Conservation (phyloP, 202 grass and related monocot species). For the Carex arenaria region DNA sequence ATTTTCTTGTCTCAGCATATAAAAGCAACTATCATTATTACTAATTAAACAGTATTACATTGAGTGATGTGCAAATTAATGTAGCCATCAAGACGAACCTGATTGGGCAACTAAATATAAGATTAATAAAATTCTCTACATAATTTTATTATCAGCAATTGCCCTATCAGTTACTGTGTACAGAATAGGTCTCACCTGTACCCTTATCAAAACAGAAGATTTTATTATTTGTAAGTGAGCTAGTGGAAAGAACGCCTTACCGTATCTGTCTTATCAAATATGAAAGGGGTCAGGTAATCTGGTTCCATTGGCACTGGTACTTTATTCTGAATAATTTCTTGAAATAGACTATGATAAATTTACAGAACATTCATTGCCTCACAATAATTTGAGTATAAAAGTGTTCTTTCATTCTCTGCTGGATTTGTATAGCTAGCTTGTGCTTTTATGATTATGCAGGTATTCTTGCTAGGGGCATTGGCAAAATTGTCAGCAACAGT, state of each 20-base stretch:
- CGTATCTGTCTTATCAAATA: background rate
- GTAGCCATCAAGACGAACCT: background rate
- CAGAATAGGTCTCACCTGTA: background rate
- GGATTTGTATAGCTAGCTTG: background rate
- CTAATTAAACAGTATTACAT: background rate
- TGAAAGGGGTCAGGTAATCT: background rate
- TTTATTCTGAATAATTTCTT: background rate
- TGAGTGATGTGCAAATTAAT: background rate
- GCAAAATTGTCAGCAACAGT: conserved; percentile 93
- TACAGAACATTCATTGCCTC: background rate
- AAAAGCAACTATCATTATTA: background rate
- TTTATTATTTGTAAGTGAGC: background rate
- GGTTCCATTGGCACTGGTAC: background rate
- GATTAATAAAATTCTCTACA: background rate
- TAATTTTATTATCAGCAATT: background rate
- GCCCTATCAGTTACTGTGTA: background rate
- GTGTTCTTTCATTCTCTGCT: background rate
- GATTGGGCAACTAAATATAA: background rate
- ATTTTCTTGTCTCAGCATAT: background rate
- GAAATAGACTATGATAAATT: background rate
- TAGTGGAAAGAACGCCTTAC: background rate
- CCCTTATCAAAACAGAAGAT: background rate
- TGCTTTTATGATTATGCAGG: conserved; percentile 40
- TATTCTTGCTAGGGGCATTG: conserved; percentile 88
- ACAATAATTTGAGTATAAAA: background rate